Base-by-base conservation (phyloP, 164 flowering plant species). In the Sextonia rubra region DNA sequence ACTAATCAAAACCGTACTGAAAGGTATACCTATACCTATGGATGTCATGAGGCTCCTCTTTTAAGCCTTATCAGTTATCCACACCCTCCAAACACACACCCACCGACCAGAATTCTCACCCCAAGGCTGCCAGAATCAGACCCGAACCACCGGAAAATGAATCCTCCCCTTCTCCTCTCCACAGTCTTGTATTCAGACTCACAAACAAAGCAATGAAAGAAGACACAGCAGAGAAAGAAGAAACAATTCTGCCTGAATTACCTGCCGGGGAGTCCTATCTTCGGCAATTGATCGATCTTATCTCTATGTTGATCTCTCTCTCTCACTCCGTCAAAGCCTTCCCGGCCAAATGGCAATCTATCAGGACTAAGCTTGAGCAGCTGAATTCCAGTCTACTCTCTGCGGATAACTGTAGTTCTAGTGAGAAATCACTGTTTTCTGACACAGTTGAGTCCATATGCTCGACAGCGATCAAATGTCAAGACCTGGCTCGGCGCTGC, bases 281-380 rank as follows among this genome's bases (percentile, higher is more conserved):
- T 79, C 77, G 83, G 77, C 79, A 66, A 75, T 79, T 85, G 22
- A 81, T 84, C 27, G 82, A 79, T 23, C 76, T 74, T 25, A 69
- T 88, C 12, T 80, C 88, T n/a, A 83, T 89, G 0, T 70, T 95
- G 66, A 85, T 89, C 44, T 76, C 89, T 4, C 74, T 83, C 8
- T 82, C 98, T n/a, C 83, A 85, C 65, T 84, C 90, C 0, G 77
- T 85, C 75, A 90, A 80, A 73, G 87, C 82, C 26, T 95, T 95
- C 69, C 4, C 85, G 1, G 86, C 71, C 5, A 95, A 88, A 85
- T 95, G 99, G 99, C 83, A 89, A 47, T 22, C 75, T 62, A 84
- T 93, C 17, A 73, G 98, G 30, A 74, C 23, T 76, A 91, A 85
- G 89, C 89, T 95, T 12, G 90, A 90, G 30, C 92, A 88, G 79